Evolutionary conservation across 345 rosid genomes (phyloP), one percentile per base, ranked within the genome.

Genomic region (Eucalyptus shirleyi): DNA sequence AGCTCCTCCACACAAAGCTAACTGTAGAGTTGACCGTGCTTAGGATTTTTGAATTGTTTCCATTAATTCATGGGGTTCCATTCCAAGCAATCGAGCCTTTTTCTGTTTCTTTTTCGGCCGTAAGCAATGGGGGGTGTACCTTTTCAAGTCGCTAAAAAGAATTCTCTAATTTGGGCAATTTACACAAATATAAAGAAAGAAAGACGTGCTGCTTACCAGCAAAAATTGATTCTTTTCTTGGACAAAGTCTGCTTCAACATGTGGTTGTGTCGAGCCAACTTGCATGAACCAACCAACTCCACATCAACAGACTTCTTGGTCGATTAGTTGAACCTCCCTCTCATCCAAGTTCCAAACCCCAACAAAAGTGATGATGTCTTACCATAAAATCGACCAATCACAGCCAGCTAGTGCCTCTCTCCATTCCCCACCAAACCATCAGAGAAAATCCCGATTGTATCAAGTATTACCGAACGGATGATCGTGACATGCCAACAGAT

Each of bases 351-450:
- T 77, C 83, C 28, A 40, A 77, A 37, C 47, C 26, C 83, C 24
- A 37, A 23, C 26, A 21, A 40, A 37, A 77, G 83, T 77, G 83
- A 77, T 40, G 83, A 77, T 37, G 42, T 40, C 47, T 77, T 42
- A 26, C 85, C 47, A 21, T 12, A 44, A 77, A 77, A 77, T 40
- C 26, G 30, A 40, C 85, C 85, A 77, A 40, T 67, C 80, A 17
- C 45, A 12, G 82, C 51, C 83, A 77, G 85, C 85, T 40, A 21
- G 4, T 40, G 24, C 23, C 47, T 23, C 83, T 77, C 47, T 56
- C 62, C 13, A 21, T 21, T 91, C 91, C 67, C 87, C 89, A 42
- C 88, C 62, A 8, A 90, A 92, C 93, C 91, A 83, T 81, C 83
- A 3, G 9, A 40, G 47, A 21, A 77, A 40, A 37, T 77, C 47